Evolutionary conservation across 2,329 filamentous ascomycete genomes (phyloP).

Genomic region (Karstenula rhodostoma): DNA sequence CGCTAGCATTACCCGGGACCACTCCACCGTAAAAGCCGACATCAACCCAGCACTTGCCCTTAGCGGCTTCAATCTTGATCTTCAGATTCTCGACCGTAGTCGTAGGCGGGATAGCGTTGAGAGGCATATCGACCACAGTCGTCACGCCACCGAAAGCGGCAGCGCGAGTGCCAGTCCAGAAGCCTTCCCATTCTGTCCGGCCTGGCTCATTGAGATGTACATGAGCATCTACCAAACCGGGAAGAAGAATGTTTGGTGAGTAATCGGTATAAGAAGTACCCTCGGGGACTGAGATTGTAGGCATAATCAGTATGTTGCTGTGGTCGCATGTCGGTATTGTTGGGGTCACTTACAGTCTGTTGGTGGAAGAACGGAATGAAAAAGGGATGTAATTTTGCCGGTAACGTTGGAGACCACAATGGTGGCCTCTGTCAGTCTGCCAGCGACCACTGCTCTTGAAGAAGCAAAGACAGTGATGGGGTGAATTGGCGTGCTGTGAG

Average conservation of each 20-base stretch:
- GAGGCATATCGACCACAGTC: conserved; percentile 95
- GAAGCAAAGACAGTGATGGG: conserved; percentile 82
- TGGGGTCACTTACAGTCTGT: conserved; percentile 60
- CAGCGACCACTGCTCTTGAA: conserved; percentile 80
- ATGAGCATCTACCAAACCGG: conserved; percentile 93
- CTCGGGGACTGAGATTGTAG: conserved; percentile 60
- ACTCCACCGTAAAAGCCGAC: conserved; percentile 98
- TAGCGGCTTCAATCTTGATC: conserved; percentile 84
- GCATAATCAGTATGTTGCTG: neutral
- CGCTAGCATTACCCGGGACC: conserved; percentile 83
- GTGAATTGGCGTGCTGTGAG: conserved; percentile 40
- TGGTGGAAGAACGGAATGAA: conserved; percentile 76
- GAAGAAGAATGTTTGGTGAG: conserved; percentile 83
- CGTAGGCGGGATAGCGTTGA: conserved; percentile 96
- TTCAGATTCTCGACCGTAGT: conserved; percentile 84
- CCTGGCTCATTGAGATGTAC: conserved; percentile 98
- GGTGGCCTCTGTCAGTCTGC: conserved; percentile 80
- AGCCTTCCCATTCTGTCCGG: conserved; percentile 97
- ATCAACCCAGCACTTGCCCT: conserved; percentile 95
- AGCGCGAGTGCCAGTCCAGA: conserved; percentile 91
- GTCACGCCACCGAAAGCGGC: conserved; percentile 96
- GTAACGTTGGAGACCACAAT: conserved; percentile 78
- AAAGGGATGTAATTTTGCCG: conserved; percentile 84
- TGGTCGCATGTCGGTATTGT: neutral
- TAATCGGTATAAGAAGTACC: conserved; percentile 81